Evolutionary conservation across 2,329 filamentous ascomycete genomes (phyloP).

Genomic region (Pyrenophora seminiperda): DNA sequence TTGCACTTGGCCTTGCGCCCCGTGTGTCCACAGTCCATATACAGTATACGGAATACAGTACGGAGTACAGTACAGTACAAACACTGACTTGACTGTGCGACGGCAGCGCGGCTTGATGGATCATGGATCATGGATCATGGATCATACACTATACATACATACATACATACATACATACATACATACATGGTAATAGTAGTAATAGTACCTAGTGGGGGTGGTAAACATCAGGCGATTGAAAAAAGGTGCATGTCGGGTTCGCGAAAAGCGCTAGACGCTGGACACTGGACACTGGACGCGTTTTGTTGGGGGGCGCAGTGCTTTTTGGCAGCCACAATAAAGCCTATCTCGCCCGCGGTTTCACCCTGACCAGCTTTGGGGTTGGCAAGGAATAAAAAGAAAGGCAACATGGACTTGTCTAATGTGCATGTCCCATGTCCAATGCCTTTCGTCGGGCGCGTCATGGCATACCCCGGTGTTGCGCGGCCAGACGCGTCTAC

Average conservation of each 20-base stretch:
- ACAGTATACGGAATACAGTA: neutral
- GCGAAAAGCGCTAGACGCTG: no score
- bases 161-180: no score
- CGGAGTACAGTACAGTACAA: neutral
- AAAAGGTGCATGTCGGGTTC: no score
- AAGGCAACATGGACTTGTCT: conserved; percentile 6
- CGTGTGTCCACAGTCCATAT: neutral
- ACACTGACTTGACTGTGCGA: no score
- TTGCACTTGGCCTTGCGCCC: neutral
- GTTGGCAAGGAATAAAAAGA: conserved; percentile 2
- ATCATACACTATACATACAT: no score
- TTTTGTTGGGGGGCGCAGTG: neutral
- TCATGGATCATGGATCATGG: no score
- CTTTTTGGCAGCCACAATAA: conserved; percentile 10
- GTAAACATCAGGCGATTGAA: no score
- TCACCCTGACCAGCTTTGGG: neutral
- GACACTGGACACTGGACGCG: no score
- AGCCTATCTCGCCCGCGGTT: neutral
- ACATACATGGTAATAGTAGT: no score
- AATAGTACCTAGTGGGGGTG: no score
- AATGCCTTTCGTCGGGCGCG: neutral
- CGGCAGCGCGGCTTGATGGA: no score
- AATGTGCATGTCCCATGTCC: conserved; percentile 6
- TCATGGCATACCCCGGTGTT: conserved; percentile 1
- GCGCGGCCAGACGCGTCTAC: conserved; percentile 12